Conservation (phyloP, 139 green algal genomes). For the Closterium sp. region DNA sequence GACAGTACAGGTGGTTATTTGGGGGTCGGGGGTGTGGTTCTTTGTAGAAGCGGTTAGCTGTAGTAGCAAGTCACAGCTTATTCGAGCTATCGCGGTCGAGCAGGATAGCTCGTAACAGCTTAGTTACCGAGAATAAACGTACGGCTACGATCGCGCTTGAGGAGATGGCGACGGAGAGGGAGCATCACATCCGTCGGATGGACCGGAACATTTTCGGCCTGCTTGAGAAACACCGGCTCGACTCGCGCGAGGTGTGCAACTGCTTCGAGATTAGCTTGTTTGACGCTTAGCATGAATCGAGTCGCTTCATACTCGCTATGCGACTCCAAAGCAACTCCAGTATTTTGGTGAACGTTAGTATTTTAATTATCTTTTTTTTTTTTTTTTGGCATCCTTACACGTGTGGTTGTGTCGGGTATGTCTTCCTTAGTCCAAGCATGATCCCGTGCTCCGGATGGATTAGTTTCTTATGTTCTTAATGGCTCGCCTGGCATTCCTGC, state of each 20-base stretch:
- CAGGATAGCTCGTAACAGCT: background rate
- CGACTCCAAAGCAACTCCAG: too few relatives aligned
- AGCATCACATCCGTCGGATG: background rate
- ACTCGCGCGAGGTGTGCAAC: background rate
- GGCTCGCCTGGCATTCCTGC: too few relatives aligned
- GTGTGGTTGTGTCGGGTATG: background rate
- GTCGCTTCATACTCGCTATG: background rate
- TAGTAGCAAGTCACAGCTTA: background rate
- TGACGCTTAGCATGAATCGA: background rate
- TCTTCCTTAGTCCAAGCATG: background rate
- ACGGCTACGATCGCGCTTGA: background rate
- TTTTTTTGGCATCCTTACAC: background rate
- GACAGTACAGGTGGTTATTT: background rate
- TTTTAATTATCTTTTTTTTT: background rate
- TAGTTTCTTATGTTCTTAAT: too few relatives aligned
- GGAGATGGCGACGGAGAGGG: background rate
- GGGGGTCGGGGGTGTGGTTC: background rate
- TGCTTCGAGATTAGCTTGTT: background rate
- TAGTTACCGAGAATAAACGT: background rate
- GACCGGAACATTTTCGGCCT: background rate
- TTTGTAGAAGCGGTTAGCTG: background rate
- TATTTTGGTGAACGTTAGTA: too few relatives aligned
- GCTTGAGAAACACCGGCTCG: background rate
- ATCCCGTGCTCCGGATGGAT: background rate
- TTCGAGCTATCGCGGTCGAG: background rate